Percentiles rank a stretch among this genome's conserved stretches.
Conservation (phyloP, 495 filamentous ascomycete species). For the Penicillium macrosclerotiorum region DNA sequence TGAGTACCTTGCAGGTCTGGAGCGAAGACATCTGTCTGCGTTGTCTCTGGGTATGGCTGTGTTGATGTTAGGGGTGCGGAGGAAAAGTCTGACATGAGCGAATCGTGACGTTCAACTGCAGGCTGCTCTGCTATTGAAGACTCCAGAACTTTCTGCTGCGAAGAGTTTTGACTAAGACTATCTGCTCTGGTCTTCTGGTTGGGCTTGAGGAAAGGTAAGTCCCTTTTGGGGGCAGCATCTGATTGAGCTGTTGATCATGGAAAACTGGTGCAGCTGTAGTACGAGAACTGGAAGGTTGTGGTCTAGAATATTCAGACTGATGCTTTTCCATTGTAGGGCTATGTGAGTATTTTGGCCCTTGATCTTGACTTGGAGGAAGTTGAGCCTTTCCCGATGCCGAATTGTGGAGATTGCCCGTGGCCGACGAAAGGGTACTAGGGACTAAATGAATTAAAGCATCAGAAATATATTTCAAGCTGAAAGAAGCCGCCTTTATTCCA, state of each 20-base stretch:
- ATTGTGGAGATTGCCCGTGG: conserved; percentile 7
- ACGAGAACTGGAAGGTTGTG: conserved; percentile 5
- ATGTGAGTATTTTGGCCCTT: no score
- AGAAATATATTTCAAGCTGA: background rate
- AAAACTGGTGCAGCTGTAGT: conserved; percentile 17
- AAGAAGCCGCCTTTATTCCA: background rate
- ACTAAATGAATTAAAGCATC: no score
- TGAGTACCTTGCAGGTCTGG: conserved; percentile 3
- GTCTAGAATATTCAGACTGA: background rate
- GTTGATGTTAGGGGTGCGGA: conserved; percentile 8
- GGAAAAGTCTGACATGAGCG: conserved; percentile 5
- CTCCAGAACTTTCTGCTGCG: conserved; percentile 1
- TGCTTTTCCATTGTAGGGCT: background rate
- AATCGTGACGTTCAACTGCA: background rate
- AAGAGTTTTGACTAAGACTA: background rate
- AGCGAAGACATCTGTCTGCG: background rate
- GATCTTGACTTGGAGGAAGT: no score
- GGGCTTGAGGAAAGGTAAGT: conserved; percentile 40
- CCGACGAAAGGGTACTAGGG: conserved; percentile 4
- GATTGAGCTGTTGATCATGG: conserved; percentile 31
- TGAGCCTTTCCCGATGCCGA: background rate
- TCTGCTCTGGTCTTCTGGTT: conserved; percentile 17
- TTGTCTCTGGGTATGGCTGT: conserved; percentile 7
- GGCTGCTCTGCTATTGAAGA: conserved; percentile 1
- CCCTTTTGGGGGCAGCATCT: conserved; percentile 46